phyloP scores from a whole-genome alignment of 805 yeast genomes.

The Babjeviella inositovora region DNA sequence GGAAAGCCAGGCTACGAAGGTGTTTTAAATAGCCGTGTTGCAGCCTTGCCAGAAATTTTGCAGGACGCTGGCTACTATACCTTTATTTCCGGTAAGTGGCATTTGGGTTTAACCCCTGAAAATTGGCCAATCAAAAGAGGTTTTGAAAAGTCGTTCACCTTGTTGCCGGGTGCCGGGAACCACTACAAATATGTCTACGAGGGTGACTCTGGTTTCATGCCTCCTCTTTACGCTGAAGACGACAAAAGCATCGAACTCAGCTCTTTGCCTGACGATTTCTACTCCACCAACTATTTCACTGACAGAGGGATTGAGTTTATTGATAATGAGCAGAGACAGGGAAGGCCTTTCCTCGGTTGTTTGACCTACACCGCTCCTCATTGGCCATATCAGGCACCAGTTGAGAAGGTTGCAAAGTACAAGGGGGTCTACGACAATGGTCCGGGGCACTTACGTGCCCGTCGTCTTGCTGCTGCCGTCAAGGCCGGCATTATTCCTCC shows the following conservation, averaged over 20 bases:
- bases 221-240: slow-evolving; percentile 21
- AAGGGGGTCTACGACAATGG: slow-evolving; percentile 30
- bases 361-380: slow-evolving; percentile 51
- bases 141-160: slow-evolving; percentile 28
- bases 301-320: slow-evolving; percentile 21
- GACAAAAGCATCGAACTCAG: too few species aligned
- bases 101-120: slow-evolving; percentile 29
- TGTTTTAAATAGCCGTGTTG: slow-evolving; percentile 30
- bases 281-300: slow-evolving; percentile 26
- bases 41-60: slow-evolving; percentile 34
- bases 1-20: slow-evolving; percentile 43
- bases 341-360: slow-evolving; percentile 35
- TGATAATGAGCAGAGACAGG: slow-evolving; percentile 11
- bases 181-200: slow-evolving; percentile 29
- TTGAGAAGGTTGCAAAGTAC: slow-evolving; percentile 26
- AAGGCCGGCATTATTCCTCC: slow-evolving; percentile 29
- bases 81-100: slow-evolving; percentile 45
- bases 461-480: slow-evolving; percentile 19
- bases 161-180: slow-evolving; percentile 43
- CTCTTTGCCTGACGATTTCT: slow-evolving; percentile 31
- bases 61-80: slow-evolving; percentile 32
- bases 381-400: slow-evolving; percentile 52
- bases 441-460: slow-evolving; percentile 21
- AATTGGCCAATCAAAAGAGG: slow-evolving; percentile 33
- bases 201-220: slow-evolving; percentile 16